phyloP scores from a whole-genome alignment of 805 yeast genomes.

The Wickerhamiella australiensis region DNA sequence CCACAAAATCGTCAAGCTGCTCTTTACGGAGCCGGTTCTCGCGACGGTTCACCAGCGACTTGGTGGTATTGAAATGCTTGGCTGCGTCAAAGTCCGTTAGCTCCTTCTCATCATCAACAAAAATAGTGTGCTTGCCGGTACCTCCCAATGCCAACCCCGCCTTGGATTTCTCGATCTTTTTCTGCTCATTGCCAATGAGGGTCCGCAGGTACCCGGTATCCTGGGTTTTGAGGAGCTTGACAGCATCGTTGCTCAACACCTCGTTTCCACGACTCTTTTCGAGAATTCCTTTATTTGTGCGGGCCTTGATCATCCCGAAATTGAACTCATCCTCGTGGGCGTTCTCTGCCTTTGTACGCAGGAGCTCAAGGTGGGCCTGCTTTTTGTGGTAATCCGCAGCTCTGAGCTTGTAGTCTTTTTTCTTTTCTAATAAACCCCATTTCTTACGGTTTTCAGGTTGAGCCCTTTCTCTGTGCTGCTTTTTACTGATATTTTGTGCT shows the following conservation, averaged over 20 bases:
- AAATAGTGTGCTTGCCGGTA: constrained; percentile 72
- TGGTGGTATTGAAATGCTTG: constrained; percentile 57
- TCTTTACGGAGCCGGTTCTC: constrained; percentile 58
- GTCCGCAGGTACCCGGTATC: constrained; percentile 79
- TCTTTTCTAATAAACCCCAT: constrained; percentile 85
- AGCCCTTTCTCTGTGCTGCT: constrained; percentile 89
- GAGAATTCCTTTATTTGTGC: constrained; percentile 60
- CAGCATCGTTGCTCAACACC: constrained; percentile 57
- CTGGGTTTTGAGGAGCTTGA: constrained; percentile 75
- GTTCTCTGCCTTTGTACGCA: constrained; percentile 56
- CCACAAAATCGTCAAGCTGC: constrained; percentile 36
- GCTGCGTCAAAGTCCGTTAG: constrained; percentile 52
- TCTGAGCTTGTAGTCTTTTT: constrained; percentile 63
- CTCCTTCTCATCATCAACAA: constrained; percentile 54
- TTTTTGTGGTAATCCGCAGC: constrained; percentile 54
- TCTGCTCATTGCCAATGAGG: constrained; percentile 54
- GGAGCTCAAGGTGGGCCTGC: constrained; percentile 49
- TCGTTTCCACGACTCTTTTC: constrained; percentile 40
- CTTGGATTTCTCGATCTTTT: constrained; percentile 48
- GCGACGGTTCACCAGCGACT: constrained; percentile 43
- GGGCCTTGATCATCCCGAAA: constrained; percentile 74
- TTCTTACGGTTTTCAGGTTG: constrained; percentile 65
- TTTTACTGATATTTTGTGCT: constrained; percentile 78
- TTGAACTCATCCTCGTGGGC: constrained; percentile 93
- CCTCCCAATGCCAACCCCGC: constrained; percentile 29